Base-by-base conservation (phyloP, 148 eudicot species). In the Nepenthes gracilis region DNA sequence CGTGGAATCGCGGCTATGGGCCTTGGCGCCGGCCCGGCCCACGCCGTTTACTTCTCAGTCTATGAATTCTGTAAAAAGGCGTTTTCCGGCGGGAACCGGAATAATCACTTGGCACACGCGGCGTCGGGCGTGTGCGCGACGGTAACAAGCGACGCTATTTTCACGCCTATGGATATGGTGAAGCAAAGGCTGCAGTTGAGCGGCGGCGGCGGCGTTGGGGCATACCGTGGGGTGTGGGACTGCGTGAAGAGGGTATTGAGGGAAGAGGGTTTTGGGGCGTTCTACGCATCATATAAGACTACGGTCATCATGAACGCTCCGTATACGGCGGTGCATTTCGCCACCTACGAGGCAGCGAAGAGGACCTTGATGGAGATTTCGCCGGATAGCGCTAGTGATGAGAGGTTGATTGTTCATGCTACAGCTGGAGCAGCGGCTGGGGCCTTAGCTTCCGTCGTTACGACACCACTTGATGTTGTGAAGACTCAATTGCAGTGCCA, bases 161-260 rank as follows among this genome's bases (percentile, higher is more conserved):
- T 92, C 23, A 92, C 98, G 2, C 98, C 98, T 1, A 88, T 93
- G 98, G 98, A 93, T 70, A 67, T 86, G 85, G 96, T 93, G 62
- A 93, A 93, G 84, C 98, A 93, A 76, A 63, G 98, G 75, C 66
- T 93, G 61, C 98, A 93, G 70, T 64, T 93, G 33, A 73, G 87
- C 13, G 70, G 78, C 1, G 78, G 78, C 0, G 67, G 43, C 4
- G 72, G 35, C 6, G 68, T 74, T 11, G 87, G 96, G 60, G 86
- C 83, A 13, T 92, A 92, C 58, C 72, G 49, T 11, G 96, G 96
- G 37, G 83, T 93, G 43, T 63, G 63, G 78, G 89, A 93, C 62
- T 93, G 98, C 57, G 79, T 88, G 14, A 73, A 50, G 72, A 73
- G 81, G 71, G 84, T 93, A n/a, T 52, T 82, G 54, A 79, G 68